Base-by-base conservation (phyloP, 2,329 filamentous ascomycete species). In the Elsinoe ampelina region DNA sequence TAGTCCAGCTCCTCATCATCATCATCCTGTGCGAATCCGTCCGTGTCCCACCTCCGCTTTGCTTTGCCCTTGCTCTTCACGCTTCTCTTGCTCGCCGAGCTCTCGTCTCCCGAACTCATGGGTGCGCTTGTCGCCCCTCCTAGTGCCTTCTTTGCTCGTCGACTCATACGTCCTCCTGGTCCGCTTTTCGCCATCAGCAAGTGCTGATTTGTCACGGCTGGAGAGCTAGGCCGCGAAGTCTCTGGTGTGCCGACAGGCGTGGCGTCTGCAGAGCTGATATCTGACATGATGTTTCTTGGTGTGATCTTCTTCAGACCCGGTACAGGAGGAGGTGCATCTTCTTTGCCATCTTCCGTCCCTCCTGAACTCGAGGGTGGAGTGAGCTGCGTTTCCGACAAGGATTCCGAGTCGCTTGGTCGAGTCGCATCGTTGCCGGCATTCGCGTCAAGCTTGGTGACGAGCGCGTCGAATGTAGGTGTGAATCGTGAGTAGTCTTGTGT, bases 381-480 rank as follows among this genome's bases (percentile, higher is more conserved):
- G 56, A 81, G 74, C 59, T 81, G 77, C 50, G 70, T 67, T 56
- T 67, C 67, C 38, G 62, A 63, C 34, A 55, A 55, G 22, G 58
- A 58, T 19, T 58, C 58, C 2, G 59, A 47, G 19, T 61, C 61
- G 19, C 55, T 39, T 19, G 43, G 55, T 59, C 42, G 58, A 17
- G 48, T 26, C 5, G 62, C 61, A n/a, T 57, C 51, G 34, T 64
- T 59, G 26, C 64, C 65, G 57, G 74, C 78, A 22, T 77, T 75
- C 61, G 80, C 80, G 66, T 85, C 89, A 17, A 98, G 78, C 69
- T 95, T 89, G 62, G 83, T 80, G 60, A 97, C 76, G 72, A 97
- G 90, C 66, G 95, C 87, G 68, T 97, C 89, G 70, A 97, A 98
- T 72, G 96, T 97, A 64, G 86, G 80, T 67, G 95, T 89, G 68